Conservation (phyloP, 768 basidiomycete genomes). For the Boletellus sp. region DNA sequence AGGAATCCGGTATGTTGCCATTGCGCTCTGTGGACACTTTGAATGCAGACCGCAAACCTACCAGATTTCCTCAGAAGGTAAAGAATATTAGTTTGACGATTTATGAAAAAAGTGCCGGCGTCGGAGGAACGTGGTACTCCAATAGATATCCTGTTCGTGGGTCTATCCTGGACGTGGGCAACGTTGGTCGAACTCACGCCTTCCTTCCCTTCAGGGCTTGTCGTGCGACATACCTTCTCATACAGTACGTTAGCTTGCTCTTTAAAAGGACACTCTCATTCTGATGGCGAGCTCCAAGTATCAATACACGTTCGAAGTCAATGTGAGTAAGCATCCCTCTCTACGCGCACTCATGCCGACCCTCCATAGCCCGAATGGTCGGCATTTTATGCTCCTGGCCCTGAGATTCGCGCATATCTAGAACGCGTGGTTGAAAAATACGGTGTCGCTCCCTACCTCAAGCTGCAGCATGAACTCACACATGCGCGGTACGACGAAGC, state of each 20-base stretch:
- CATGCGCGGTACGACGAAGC: conserved; percentile 48
- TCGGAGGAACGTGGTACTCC: conserved; percentile 61
- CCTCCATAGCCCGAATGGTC: conserved; percentile 53
- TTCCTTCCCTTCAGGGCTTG: conserved; percentile 41
- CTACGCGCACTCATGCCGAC: not conserved
- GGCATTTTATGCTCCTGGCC: conserved; percentile 54
- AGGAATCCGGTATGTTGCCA: conserved; percentile 44
- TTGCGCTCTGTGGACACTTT: not conserved
- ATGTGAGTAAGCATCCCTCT: conserved; percentile 32
- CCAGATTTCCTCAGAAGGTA: conserved; percentile 50
- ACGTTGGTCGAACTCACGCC: not conserved
- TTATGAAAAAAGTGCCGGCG: conserved; percentile 55
- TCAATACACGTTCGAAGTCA: conserved; percentile 54
- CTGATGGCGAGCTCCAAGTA: conserved; percentile 36
- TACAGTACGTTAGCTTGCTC: conserved; percentile 38
- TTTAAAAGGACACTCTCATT: not conserved
- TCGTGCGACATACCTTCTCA: conserved; percentile 64
- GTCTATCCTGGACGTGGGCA: not conserved
- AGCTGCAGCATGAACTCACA: conserved; percentile 51
- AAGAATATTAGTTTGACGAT: conserved; percentile 52
- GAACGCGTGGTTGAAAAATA: conserved; percentile 54
- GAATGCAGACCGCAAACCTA: not conserved
- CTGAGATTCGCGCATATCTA: conserved; percentile 56
- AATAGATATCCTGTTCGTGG: conserved; percentile 50
- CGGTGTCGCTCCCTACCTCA: conserved; percentile 49